These are phyloP conservation scores for Fusarium brevicatenulatum DNA, from an alignment of 2,329 filamentous ascomycete genomes.

Conservation along the genomic window DNA sequence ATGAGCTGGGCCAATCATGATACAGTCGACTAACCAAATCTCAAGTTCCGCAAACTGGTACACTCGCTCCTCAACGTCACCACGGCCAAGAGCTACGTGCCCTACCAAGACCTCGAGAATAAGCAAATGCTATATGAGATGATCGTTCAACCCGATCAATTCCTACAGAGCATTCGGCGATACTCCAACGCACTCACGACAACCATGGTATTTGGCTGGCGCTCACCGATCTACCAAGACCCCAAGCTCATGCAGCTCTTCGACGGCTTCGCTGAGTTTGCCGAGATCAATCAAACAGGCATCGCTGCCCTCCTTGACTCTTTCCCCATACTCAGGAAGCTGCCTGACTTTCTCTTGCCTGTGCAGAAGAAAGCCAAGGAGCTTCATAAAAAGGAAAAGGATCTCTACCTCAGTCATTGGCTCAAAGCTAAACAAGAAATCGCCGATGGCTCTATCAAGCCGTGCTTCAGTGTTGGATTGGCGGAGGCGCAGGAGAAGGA, in stretches of 20 bases:
- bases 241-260: neutral
- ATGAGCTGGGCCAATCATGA: rapidly evolving
- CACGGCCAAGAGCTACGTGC: neutral
- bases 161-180: neutral
- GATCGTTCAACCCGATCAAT: neutral
- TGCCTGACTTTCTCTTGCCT: neutral
- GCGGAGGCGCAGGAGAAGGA: constrained; percentile 9
- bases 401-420: constrained; percentile 3
- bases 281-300: constrained; percentile 5
- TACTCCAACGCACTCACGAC: constrained; percentile 8
- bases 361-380: constrained; percentile 2
- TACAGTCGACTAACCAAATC: rapidly evolving
- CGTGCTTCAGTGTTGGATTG: constrained; percentile 9
- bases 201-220: constrained; percentile 13
- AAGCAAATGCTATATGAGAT: constrained; percentile 8
- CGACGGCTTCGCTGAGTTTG: neutral
- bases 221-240: neutral
- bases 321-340: neutral
- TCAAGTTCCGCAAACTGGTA: neutral
- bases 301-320: neutral
- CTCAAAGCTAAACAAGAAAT: neutral
- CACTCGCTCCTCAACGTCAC: constrained; percentile 2
- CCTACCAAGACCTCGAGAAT: constrained; percentile 3
- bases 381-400: constrained; percentile 4
- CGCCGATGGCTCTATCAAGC: constrained; percentile 28